Conservation (phyloP, 2,329 filamentous ascomycete species). For the Chrysosporium queenslandicum region DNA sequence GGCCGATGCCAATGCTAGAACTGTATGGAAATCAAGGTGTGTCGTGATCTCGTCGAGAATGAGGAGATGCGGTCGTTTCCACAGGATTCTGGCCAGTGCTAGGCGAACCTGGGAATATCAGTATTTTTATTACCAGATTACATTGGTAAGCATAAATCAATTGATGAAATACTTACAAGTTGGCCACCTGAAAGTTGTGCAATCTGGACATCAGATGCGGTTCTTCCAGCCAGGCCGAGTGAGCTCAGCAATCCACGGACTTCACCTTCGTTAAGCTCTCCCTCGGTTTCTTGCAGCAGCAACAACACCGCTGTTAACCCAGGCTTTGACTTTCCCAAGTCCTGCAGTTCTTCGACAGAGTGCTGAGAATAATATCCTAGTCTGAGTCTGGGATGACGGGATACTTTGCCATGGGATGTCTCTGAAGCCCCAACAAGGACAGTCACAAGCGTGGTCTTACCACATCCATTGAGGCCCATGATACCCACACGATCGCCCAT, state of each 20-base stretch:
- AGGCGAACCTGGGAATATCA: slow-evolving; percentile 38
- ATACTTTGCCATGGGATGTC: slow-evolving; percentile 53
- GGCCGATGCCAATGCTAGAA: slow-evolving; percentile 58
- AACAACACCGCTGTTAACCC: slow-evolving; percentile 56
- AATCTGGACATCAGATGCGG: slow-evolving; percentile 64
- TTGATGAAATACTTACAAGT: slow-evolving; percentile 42
- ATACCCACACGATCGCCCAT: slow-evolving; percentile 66
- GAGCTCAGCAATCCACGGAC: slow-evolving; percentile 56
- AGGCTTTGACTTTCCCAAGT: slow-evolving; percentile 43
- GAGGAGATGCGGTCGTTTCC: slow-evolving; percentile 58
- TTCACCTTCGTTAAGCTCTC: slow-evolving; percentile 54
- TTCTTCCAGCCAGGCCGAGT: slow-evolving; percentile 59
- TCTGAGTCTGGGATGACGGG: slow-evolving; percentile 57
- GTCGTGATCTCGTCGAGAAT: slow-evolving; percentile 75
- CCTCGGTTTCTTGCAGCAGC: slow-evolving; percentile 47
- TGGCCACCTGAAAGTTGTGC: slow-evolving; percentile 70
- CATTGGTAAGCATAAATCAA: background rate
- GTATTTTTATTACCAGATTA: background rate
- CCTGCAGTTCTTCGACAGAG: slow-evolving; percentile 59
- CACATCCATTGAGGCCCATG: slow-evolving; percentile 68
- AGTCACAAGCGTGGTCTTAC: slow-evolving; percentile 69
- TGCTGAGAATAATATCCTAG: slow-evolving; percentile 74
- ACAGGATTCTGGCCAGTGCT: slow-evolving; percentile 59
- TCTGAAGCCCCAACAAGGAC: slow-evolving; percentile 53
- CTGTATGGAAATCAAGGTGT: slow-evolving; percentile 74